Base-by-base conservation (phyloP, 805 yeast genomes). In the Barnettozyma populi region DNA sequence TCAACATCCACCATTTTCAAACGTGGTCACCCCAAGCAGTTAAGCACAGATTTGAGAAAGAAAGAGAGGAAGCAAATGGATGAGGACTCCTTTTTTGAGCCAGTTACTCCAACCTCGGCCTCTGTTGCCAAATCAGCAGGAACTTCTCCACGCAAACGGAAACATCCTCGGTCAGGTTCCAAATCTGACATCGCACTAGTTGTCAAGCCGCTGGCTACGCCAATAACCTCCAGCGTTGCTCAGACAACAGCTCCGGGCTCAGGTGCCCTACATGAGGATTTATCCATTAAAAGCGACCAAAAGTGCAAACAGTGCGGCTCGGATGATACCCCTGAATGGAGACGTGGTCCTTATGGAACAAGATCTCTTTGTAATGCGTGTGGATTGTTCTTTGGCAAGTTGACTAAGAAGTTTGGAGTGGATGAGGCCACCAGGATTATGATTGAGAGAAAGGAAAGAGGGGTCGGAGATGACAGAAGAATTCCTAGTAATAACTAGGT, bases 301-400 rank as follows among this genome's bases (percentile, higher is more conserved):
- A 53, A 62, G 8, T 85, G 92, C 57, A 60, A 69, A 32, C 96
- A 89, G 56, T 90, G 97, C 67, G 82, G 83, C 0, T 78, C 83
- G 2, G 72, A 72, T 25, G 80, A 79, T 41, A 86, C 96, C 0
- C 97, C 97, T 0, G 97, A 90, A 63, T 86, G 95, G 94, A 67
- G 94, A 48, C 73, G 84, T 41, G 94, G 94, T 0, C 92, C 95
- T 2, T 75, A 76, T 46, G 94, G 92, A 2, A 76, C 79, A 13
- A 68, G 88, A 36, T 82, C 89, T 0, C 65, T 86, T 5, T 47
- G 50, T 18, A 47, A 47, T 64, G 97, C 97, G 0, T 90, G 97
- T 68, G 97, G 97, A 0, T 69, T 90, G 42, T 85, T 81, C 57
- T 83, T 76, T 59, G 73, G 84, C 14, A 85, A 85, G 58, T 60